phyloP scores from a whole-genome alignment of 2,329 filamentous ascomycete genomes.

The Hypocreales sp. region DNA sequence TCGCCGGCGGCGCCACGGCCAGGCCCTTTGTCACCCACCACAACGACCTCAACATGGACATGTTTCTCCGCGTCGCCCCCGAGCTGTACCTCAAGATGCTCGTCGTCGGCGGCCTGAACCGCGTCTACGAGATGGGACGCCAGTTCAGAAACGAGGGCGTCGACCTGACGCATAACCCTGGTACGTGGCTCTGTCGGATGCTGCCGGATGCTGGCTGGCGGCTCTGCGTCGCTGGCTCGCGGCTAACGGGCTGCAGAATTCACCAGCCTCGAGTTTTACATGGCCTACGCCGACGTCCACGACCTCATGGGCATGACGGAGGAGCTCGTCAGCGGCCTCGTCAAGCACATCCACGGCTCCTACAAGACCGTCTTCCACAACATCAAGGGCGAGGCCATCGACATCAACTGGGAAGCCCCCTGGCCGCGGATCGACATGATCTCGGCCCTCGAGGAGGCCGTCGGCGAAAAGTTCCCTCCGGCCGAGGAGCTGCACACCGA shows the following conservation, averaged over 20 bases:
- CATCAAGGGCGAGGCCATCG: constrained; percentile 69
- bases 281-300: constrained; percentile 82
- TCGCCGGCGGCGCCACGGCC: constrained; percentile 88
- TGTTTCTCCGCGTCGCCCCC: constrained; percentile 89
- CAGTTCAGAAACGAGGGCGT: constrained; percentile 86
- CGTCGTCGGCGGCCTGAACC: constrained; percentile 84
- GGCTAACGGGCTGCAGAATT: constrained; percentile 47
- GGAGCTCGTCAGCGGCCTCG: constrained; percentile 77
- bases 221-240: background rate
- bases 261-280: constrained; percentile 94
- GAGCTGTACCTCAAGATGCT: constrained; percentile 95
- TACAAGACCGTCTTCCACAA: constrained; percentile 80
- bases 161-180: constrained; percentile 66
- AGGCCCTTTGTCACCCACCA: constrained; percentile 89
- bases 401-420: constrained; percentile 91
- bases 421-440: constrained; percentile 97
- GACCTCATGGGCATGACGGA: constrained; percentile 74
- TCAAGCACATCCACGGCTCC: constrained; percentile 75
- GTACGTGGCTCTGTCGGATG: constrained; percentile 6
- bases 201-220: no score
- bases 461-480: constrained; percentile 85
- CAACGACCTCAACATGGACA: constrained; percentile 88
- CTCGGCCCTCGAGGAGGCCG: constrained; percentile 62
- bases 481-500: constrained; percentile 78
- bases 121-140: constrained; percentile 89